phyloP scores from a whole-genome alignment of 257 asterid species.

The Rauvolfia tetraphylla region DNA sequence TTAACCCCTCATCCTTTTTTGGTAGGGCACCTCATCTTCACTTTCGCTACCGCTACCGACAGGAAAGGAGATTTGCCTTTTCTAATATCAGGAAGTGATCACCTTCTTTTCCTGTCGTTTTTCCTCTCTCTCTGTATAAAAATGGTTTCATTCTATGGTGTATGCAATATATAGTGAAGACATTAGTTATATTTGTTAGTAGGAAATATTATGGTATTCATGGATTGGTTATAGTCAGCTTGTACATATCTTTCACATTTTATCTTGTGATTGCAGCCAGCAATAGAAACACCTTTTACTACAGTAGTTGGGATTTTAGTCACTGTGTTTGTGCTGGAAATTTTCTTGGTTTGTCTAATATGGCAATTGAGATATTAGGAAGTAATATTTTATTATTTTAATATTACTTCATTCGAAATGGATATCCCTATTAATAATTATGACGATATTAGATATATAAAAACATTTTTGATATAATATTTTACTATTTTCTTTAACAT shows the following conservation, averaged over 20 bases:
- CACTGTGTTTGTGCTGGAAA: not conserved
- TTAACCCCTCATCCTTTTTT: not conserved
- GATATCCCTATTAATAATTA: too few species aligned
- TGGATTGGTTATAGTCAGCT: not conserved
- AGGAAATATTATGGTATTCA: slow-evolving; percentile 5
- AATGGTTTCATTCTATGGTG: slow-evolving; percentile 3
- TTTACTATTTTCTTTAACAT: too few species aligned
- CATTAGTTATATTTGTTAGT: not conserved
- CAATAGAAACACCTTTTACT: not conserved
- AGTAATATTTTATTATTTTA: too few species aligned
- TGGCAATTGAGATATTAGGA: too few species aligned
- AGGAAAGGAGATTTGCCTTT: not conserved
- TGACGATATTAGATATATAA: too few species aligned
- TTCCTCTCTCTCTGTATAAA: slow-evolving; percentile 8
- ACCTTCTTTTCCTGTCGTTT: not conserved
- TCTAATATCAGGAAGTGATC: not conserved
- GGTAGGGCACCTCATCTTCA: not conserved
- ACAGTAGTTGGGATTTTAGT: too few species aligned
- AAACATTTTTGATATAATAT: too few species aligned
- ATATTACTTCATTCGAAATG: too few species aligned
- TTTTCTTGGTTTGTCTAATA: not conserved
- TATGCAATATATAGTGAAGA: slow-evolving; percentile 4
- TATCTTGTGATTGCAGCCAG: not conserved
- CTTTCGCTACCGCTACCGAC: not conserved
- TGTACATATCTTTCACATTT: not conserved